These are phyloP conservation scores for Trametes villosa DNA, from an alignment of 768 basidiomycete genomes.

Conservation along the genomic window DNA sequence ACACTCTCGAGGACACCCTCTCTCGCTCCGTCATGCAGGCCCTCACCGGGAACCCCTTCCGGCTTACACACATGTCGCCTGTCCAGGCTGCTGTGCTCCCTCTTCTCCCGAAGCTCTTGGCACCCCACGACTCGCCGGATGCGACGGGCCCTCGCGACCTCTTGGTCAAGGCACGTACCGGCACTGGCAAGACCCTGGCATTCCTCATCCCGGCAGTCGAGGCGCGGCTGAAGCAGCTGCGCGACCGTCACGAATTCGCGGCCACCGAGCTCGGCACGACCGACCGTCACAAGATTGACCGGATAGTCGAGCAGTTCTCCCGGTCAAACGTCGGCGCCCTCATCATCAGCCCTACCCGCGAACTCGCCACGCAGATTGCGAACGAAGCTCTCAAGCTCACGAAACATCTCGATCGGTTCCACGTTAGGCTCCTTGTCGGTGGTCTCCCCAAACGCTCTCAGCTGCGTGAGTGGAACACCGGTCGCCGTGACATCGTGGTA, in stretches of 20 bases:
- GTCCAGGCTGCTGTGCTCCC: constrained; percentile 83
- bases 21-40: constrained; percentile 51
- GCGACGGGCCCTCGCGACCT: constrained; percentile 57
- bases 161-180: constrained; percentile 86
- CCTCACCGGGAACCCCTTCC: constrained; percentile 65
- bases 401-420: constrained; percentile 61
- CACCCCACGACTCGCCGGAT: constrained; percentile 49
- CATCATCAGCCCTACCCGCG: constrained; percentile 88
- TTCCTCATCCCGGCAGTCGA: constrained; percentile 90
- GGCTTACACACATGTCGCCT: constrained; percentile 70
- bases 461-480: constrained; percentile 64
- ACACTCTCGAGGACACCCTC: constrained; percentile 43
- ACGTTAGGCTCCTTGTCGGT: constrained; percentile 78
- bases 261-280: constrained; percentile 47
- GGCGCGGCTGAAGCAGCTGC: constrained; percentile 65
- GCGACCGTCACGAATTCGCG: constrained; percentile 46
- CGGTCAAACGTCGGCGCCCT: constrained; percentile 65
- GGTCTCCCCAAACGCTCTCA: constrained; percentile 71
- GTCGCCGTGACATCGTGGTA: constrained; percentile 80
- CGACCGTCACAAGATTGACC: constrained; percentile 30
- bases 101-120: constrained; percentile 70
- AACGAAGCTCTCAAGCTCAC: constrained; percentile 75
- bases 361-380: constrained; percentile 89
- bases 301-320: constrained; percentile 44
- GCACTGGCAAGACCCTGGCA: constrained; percentile 87